A percentile compares a stretch with the other conserved stretches of the same genome.
These are phyloP conservation scores for Achlya hypogyna DNA, from an alignment of 352 stramenopile species.

Conservation along the genomic window DNA sequence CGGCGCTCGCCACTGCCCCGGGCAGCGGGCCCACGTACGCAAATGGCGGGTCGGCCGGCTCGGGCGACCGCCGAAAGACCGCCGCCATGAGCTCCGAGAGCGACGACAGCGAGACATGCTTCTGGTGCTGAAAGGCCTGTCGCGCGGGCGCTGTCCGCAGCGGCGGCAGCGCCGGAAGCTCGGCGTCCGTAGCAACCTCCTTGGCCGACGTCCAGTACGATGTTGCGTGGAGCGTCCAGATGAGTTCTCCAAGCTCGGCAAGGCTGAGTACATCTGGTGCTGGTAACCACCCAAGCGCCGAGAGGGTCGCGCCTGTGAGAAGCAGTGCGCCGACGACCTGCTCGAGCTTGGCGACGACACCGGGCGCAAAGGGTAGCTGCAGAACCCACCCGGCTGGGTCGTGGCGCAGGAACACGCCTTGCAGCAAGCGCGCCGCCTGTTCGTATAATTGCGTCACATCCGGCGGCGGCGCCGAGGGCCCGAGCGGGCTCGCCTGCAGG, in stretches of 20 bases:
- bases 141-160: neutral
- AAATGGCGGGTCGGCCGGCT: slow-evolving; percentile 8
- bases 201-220: neutral
- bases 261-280: neutral
- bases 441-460: slow-evolving; percentile 33
- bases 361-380: slow-evolving; percentile 12
- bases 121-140: slow-evolving; percentile 53
- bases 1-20: neutral
- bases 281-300: neutral
- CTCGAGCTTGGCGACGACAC: slow-evolving; percentile 3
- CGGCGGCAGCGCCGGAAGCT: neutral
- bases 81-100: slow-evolving; percentile 76
- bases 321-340: neutral
- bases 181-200: neutral
- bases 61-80: neutral
- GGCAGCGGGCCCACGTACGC: slow-evolving; percentile 13
- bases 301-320: neutral
- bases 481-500: neutral
- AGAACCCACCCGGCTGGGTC: slow-evolving; percentile 21
- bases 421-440: slow-evolving; percentile 60
- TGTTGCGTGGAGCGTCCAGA: neutral
- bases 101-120: slow-evolving; percentile 84
- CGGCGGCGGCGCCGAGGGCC: neutral
- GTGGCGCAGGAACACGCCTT: slow-evolving; percentile 65
- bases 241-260: neutral